Percentiles rank a stretch among this genome's conserved stretches.
These are phyloP conservation scores for Spencermartinsiella ligniputridi DNA, from an alignment of 1,139 yeast species.

Conservation along the genomic window DNA sequence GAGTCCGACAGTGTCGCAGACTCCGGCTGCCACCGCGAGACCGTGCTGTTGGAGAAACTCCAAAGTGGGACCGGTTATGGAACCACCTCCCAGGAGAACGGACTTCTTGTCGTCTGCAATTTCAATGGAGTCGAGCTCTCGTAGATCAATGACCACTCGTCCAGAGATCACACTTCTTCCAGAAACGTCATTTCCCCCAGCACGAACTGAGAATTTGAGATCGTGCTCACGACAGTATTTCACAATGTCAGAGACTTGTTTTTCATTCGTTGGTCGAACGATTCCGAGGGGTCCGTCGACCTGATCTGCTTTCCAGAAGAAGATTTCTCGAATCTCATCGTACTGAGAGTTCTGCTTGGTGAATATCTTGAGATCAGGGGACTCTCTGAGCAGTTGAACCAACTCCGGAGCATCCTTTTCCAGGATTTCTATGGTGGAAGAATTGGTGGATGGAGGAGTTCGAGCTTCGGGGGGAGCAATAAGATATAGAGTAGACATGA, in stretches of 20 bases:
- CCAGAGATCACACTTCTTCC: neutral
- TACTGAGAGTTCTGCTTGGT: neutral
- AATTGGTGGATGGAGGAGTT: neutral
- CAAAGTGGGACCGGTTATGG: neutral
- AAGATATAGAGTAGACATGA: too few species aligned
- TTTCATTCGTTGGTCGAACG: neutral
- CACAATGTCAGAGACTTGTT: neutral
- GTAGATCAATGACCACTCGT: neutral
- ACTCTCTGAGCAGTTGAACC: neutral
- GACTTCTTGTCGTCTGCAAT: neutral
- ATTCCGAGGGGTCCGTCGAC: neutral
- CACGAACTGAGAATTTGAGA: neutral
- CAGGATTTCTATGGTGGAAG: neutral
- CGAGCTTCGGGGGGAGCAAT: neutral
- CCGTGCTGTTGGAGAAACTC: neutral
- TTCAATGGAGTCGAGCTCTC: neutral
- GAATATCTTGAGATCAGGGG: neutral
- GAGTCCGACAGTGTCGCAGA: neutral
- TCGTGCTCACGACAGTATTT: neutral
- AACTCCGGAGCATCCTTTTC: neutral
- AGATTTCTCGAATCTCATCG: neutral
- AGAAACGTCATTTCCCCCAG: neutral
- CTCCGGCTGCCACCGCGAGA: neutral
- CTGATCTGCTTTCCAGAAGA: neutral
- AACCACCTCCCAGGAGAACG: neutral